Evolutionary conservation across 345 rosid genomes (phyloP).

Genomic region (Boechera retrofracta): DNA sequence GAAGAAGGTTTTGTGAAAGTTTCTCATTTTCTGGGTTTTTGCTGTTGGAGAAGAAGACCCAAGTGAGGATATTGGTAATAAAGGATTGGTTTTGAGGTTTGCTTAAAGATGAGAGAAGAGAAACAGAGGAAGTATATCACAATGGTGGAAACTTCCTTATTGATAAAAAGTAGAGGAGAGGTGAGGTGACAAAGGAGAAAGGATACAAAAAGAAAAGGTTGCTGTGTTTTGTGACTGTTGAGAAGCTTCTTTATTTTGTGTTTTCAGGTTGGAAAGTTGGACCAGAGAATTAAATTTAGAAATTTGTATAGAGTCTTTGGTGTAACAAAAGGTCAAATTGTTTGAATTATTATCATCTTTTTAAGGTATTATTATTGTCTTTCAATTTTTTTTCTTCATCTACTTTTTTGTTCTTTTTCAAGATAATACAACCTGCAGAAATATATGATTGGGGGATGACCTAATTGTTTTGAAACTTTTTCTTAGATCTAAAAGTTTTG

Average conservation of each 20-base stretch:
- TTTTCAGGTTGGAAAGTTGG: conserved; percentile 35
- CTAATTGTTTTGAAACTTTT: conserved; percentile 7
- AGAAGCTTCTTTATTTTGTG: conserved; percentile 32
- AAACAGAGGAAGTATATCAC: conserved; percentile 31
- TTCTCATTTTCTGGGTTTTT: conserved; percentile 24
- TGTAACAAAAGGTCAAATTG: conserved; percentile 17
- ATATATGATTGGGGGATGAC: conserved; percentile 12
- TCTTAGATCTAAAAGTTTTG: not conserved
- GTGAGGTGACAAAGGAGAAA: conserved; percentile 37
- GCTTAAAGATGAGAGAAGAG: conserved; percentile 5
- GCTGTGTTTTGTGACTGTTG: conserved; percentile 31
- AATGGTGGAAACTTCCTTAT: conserved; percentile 32
- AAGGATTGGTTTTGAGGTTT: conserved; percentile 2
- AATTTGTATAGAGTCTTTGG: not conserved
- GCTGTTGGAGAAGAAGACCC: conserved; percentile 22
- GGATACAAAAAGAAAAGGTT: conserved; percentile 21
- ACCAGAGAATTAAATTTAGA: conserved; percentile 22
- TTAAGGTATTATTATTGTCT: conserved; percentile 4
- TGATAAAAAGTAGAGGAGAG: conserved; percentile 10
- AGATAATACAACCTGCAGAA: conserved; percentile 25
- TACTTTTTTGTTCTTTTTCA: not conserved
- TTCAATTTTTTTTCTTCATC: not conserved
- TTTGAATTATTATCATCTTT: conserved; percentile 26
- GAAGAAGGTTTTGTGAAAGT: conserved; percentile 3
- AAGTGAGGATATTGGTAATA: conserved; percentile 20